Evolutionary conservation across 73 alveolate genomes (phyloP), one percentile per base, ranked within the genome.

Genomic region (Paramecium pentaurelia): DNA sequence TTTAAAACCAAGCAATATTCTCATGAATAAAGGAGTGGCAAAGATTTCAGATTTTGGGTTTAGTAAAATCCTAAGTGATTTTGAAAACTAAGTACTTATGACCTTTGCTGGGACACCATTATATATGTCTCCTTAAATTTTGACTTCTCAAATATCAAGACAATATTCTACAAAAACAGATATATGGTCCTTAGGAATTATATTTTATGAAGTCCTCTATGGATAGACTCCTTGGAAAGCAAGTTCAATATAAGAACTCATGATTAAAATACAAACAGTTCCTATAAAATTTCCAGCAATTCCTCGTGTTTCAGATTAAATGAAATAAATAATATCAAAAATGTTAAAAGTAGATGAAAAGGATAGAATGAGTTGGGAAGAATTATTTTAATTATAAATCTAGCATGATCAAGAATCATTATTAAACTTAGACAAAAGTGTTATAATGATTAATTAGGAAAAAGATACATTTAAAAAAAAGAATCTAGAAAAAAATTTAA

Each of bases 1-100:
- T 88, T 60, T 95, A 44, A 95, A 95, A 38, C 98, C 96, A 22
- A 94, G 90, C 58, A 95, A 95, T 83, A 95, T 95, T 38, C 83
- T 95, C 38, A 71, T 89, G 10, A 71, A 58, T 80, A 83, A 92
- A 47, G 96, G 94, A 25, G 84, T 45, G 27, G 92, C 92, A 40
- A 93, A 93, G 59, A 91, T 94, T 34, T 77, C 94, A 14, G 97
- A 94, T 93, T 94, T 94, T 44, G 97, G 97, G 7, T 92, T 93
- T 58, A 64, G 84, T 64, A 64, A 64, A 64, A 64, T 64, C 2
- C 14, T 64, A 64, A 4, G 6, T 36, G 60, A 38, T 42, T 25
- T 38, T 36, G 60, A 75, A 0, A 38, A 12, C 8, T 42, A 34
- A 14, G 11, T 75, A 3, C 12, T 75, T 8, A 16, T 8, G 16